Evolutionary conservation across 192 early-diverging fungal genomes (phyloP).

Genomic region (Spinellus fusiger): DNA sequence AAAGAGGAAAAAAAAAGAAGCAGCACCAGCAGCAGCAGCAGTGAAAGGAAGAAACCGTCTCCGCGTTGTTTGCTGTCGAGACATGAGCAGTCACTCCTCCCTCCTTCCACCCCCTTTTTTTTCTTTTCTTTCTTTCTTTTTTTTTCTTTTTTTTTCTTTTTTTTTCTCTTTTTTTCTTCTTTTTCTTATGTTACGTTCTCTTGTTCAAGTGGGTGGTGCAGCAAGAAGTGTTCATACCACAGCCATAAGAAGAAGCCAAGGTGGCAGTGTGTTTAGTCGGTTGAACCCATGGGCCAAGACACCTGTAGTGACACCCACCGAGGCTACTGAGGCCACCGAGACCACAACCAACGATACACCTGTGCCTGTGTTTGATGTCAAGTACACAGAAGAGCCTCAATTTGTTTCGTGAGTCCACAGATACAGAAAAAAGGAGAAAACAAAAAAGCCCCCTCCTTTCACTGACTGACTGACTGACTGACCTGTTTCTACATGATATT

Average conservation of each 20-base stretch:
- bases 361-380: slow-evolving; percentile 19
- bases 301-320: slow-evolving; percentile 16
- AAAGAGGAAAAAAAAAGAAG: not conserved
- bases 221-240: slow-evolving; percentile 4
- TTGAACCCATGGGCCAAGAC: slow-evolving; percentile 28
- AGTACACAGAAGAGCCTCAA: slow-evolving; percentile 12
- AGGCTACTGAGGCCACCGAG: not conserved
- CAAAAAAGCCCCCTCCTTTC: not conserved
- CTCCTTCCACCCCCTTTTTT: not conserved
- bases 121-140: not conserved
- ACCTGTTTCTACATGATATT: not conserved
- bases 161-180: slow-evolving; percentile 4
- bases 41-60: too few relatives aligned
- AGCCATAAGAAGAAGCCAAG: not conserved
- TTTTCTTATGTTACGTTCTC: not conserved
- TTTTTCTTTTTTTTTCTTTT: slow-evolving; percentile 14
- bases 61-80: too few relatives aligned
- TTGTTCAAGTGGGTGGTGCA: not conserved
- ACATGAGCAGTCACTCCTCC: too few relatives aligned
- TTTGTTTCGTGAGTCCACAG: slow-evolving; percentile 8
- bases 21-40: not conserved
- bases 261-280: slow-evolving; percentile 10
- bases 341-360: too few relatives aligned
- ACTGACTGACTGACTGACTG: not conserved
- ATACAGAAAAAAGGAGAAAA: not conserved